Percentiles rank a stretch among this genome's conserved stretches.
phyloP scores from a whole-genome alignment of 1,284 basidiomycete genomes.

The Cystobasidium sp. region DNA sequence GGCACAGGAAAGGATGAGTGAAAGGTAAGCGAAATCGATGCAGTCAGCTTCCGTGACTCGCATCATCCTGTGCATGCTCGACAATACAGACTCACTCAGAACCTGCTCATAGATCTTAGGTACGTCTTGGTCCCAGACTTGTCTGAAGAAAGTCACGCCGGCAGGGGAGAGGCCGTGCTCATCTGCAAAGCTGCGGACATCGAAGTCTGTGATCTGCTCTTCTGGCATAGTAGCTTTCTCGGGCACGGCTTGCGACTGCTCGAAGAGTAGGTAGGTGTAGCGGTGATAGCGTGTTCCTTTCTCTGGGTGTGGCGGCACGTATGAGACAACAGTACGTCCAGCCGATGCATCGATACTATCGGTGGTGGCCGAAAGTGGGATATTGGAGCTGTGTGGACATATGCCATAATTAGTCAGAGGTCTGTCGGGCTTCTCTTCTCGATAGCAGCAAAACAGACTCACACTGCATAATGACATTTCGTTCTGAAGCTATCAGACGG shows the following conservation, averaged over 20 bases:
- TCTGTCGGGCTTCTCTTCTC: background rate
- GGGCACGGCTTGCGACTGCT: conserved; percentile 63
- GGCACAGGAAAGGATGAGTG: background rate
- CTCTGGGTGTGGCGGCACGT: conserved; percentile 85
- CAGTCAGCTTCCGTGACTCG: too few species aligned
- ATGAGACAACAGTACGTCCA: conserved; percentile 65
- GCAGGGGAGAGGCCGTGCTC: conserved; percentile 63
- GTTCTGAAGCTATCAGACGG: conserved; percentile 68
- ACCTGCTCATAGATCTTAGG: conserved; percentile 67
- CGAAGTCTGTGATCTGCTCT: conserved; percentile 61
- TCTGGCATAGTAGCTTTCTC: conserved; percentile 62
- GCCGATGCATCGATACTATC: conserved; percentile 58
- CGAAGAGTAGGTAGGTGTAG: conserved; percentile 75
- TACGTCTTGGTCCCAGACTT: conserved; percentile 73
- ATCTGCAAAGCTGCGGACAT: conserved; percentile 68
- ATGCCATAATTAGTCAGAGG: conserved; percentile 21
- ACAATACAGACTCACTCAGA: conserved; percentile 64
- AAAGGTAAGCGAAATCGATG: background rate
- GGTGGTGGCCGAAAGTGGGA: conserved; percentile 70
- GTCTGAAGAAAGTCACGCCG: conserved; percentile 82
- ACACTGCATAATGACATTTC: conserved; percentile 87
- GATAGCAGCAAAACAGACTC: conserved; percentile 54
- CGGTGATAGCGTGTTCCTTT: conserved; percentile 83
- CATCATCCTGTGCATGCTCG: background rate
- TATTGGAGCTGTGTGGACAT: conserved; percentile 68